Conservation (phyloP, 108 stramenopile genomes). For the Skeletonema costatum region DNA sequence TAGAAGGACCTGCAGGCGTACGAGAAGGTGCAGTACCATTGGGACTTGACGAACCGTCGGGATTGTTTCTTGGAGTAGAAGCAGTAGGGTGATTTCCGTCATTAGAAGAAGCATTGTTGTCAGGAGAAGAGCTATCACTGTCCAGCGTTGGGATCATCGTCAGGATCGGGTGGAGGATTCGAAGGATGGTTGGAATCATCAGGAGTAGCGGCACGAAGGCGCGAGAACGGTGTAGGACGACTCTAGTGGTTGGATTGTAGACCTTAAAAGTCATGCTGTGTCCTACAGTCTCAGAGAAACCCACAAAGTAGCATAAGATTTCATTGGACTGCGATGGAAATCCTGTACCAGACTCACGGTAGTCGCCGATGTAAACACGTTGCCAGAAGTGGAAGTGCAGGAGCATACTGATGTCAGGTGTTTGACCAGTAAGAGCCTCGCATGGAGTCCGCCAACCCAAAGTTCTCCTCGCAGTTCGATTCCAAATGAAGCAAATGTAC, state of each 20-base stretch:
- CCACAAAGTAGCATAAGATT: not conserved
- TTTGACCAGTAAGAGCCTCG: not conserved
- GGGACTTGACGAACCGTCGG: not conserved
- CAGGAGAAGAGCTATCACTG: too few species aligned
- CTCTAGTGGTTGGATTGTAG: constrained; percentile 4
- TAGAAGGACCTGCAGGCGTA: too few species aligned
- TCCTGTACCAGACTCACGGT: not conserved
- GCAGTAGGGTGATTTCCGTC: not conserved
- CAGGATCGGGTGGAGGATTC: not conserved
- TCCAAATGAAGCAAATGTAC: not conserved
- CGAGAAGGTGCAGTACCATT: not conserved
- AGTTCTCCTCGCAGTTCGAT: not conserved
- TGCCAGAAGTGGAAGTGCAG: not conserved
- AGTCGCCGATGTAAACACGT: not conserved
- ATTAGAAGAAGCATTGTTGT: too few species aligned
- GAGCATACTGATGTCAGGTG: not conserved
- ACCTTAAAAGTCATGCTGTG: constrained; percentile 35
- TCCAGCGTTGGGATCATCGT: not conserved
- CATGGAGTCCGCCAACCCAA: not conserved
- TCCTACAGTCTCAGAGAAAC: constrained; percentile 31
- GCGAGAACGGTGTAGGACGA: constrained; percentile 22
- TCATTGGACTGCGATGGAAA: not conserved
- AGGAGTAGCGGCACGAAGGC: not conserved
- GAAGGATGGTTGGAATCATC: not conserved
- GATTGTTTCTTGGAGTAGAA: too few species aligned